phyloP scores from a whole-genome alignment of 1,284 basidiomycete species.

The Bondarzewia mesenterica region DNA sequence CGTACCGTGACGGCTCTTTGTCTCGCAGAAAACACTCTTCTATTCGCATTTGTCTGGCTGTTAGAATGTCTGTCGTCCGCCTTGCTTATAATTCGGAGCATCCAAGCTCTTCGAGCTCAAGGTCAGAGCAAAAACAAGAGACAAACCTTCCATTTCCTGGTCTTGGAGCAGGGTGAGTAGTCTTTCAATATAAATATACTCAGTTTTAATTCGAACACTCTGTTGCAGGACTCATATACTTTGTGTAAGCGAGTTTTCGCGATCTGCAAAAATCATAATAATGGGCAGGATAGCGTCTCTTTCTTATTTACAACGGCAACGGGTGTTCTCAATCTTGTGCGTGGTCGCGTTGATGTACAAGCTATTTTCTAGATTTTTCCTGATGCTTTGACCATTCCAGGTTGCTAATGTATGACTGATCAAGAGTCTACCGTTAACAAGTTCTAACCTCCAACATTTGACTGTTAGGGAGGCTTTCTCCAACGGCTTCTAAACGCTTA shows the following conservation, averaged over 20 bases:
- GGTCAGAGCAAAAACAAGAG: slow-evolving; percentile 14
- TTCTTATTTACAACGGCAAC: not conserved
- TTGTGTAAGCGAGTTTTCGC: too few relatives aligned
- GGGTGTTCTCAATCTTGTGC: not conserved
- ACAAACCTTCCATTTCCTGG: slow-evolving; percentile 19
- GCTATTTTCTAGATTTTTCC: not conserved
- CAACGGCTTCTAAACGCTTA: slow-evolving; percentile 23
- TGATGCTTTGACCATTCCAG: not conserved
- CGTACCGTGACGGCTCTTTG: not conserved
- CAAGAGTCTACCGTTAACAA: not conserved
- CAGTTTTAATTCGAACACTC: not conserved
- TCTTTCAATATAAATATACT: not conserved
- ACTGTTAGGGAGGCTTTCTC: slow-evolving; percentile 18
- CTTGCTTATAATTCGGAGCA: slow-evolving; percentile 21
- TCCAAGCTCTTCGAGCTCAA: slow-evolving; percentile 19
- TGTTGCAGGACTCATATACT: slow-evolving; percentile 18
- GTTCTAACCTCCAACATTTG: not conserved
- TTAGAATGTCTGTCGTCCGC: slow-evolving; percentile 21
- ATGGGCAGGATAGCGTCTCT: too few relatives aligned
- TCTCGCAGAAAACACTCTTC: slow-evolving; percentile 18
- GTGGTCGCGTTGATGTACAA: not conserved
- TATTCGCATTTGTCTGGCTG: slow-evolving; percentile 22
- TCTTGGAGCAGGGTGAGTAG: slow-evolving; percentile 23
- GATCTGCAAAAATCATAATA: too few relatives aligned
- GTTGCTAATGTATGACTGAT: slow-evolving; percentile 18